Conservation (phyloP, 495 filamentous ascomycete genomes). For the Penicillium pancosmium region DNA sequence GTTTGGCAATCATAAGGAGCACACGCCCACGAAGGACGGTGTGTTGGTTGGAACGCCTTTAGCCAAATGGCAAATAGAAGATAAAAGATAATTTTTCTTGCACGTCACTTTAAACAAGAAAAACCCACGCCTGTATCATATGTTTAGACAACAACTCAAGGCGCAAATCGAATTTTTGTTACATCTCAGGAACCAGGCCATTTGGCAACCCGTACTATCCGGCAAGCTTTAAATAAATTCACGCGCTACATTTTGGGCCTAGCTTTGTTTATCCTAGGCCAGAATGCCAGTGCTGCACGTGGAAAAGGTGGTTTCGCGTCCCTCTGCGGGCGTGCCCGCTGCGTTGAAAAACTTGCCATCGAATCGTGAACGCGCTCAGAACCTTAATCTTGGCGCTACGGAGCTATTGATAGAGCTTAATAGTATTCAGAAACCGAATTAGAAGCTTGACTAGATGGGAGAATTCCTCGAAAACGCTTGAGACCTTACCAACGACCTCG, state of each 20-base stretch:
- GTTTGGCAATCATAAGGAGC: too few relatives aligned
- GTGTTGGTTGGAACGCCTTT: too few relatives aligned
- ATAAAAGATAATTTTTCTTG: too few relatives aligned
- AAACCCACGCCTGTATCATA: too few relatives aligned
- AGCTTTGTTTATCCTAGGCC: not conserved
- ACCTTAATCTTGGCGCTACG: not conserved
- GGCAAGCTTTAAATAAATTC: not conserved
- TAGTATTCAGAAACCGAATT: not conserved
- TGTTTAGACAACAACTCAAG: too few relatives aligned
- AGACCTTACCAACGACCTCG: not conserved
- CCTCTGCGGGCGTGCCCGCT: not conserved
- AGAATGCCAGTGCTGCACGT: not conserved
- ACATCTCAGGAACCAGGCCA: slow-evolving; percentile 4
- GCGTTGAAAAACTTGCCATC: not conserved
- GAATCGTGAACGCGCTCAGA: not conserved
- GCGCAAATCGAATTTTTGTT: too few relatives aligned
- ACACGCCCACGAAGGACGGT: too few relatives aligned
- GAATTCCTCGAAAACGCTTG: not conserved
- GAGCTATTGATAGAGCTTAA: not conserved
- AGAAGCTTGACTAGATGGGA: not conserved
- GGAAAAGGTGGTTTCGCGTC: not conserved
- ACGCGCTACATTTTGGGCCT: not conserved
- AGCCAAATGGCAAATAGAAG: too few relatives aligned
- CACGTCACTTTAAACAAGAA: too few relatives aligned
- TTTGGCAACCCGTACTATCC: not conserved